Base-by-base conservation (phyloP, 371 early-diverging fungal species). In the Mortierella sp. region DNA sequence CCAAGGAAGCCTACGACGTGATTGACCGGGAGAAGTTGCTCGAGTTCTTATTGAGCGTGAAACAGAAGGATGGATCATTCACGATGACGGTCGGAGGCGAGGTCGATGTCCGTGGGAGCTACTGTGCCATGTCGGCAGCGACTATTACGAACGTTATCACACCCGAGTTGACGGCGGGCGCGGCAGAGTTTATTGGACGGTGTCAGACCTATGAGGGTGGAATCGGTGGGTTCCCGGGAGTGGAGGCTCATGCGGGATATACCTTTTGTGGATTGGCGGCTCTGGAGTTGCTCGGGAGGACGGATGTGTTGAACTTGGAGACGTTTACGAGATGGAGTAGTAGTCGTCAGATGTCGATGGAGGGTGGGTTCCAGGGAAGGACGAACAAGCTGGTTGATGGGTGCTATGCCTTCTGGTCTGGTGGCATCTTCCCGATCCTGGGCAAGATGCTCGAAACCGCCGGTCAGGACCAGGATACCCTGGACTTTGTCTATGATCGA, bases 131-230 rank as follows among this genome's bases (percentile, higher is more conserved):
- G 61, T 88, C 95, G 0, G 89, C 91, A 4, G 97, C 96, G 4
- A 89, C 93, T 4, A 73, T 99, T 40, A 88, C 94, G 13, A 93
- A 95, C 73, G 85, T 97, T 41, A 72, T 96, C 53, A 96, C 95
- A 8, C 92, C 94, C 2, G 96, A 96, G 73, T 85, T 99, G 58
- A 89, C 90, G 1, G 86, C 79, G 4, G 91, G 91, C 31, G 91
- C 90, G n/a, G 91, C 90, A 0, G 92, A 92, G 13, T 97, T 95
- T 70, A 92, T 98, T 34, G 86, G 84, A 2, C 74, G 89, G 82
- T 97, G 96, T 76, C 99, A 99, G 82, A 95, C 96, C 0, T 97
- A 94, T 85, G 99, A 99, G 84, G 99, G 99, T 16, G 99, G 99
- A 2, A 90, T 99, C 64, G 97, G 96, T 0, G 92, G 94, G 14